Evolutionary conservation across 2,329 filamentous ascomycete genomes (phyloP).

Genomic region (Alternaria arborescens): DNA sequence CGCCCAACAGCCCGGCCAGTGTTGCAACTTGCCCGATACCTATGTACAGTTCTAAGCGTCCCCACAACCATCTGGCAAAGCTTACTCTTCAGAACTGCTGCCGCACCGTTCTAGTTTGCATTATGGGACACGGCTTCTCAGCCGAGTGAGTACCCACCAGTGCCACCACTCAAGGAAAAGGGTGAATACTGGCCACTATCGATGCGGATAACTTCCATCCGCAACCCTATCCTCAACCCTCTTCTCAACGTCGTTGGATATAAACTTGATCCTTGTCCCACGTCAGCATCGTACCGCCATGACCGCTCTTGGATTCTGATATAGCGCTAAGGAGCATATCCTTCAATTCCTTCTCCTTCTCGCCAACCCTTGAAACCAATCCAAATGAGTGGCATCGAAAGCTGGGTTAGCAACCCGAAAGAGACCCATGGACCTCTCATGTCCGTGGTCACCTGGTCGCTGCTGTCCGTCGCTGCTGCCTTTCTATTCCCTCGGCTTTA

Average conservation of each 20-base stretch:
- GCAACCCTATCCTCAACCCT: neutral
- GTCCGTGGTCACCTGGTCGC: no score
- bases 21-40: conserved; percentile 1
- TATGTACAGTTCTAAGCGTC: conserved; percentile 9
- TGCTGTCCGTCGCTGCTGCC: no score
- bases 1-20: conserved; percentile 3
- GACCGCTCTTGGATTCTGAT: conserved; percentile 4
- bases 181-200: conserved; percentile 9
- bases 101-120: neutral
- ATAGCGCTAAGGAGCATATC: neutral
- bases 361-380: no score
- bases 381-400: no score
- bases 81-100: neutral
- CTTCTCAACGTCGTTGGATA: conserved; percentile 1
- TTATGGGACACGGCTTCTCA: conserved; percentile 3
- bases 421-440: no score
- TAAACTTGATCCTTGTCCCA: conserved; percentile 15
- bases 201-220: neutral
- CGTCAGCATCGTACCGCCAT: neutral
- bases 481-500: no score
- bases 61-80: conserved; percentile 8
- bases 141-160: neutral
- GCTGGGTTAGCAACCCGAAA: no score
- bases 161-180: conserved; percentile 9
- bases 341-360: no score